Base-by-base conservation (phyloP, 176 grass and related monocot genomes). In the Musa itinerans region DNA sequence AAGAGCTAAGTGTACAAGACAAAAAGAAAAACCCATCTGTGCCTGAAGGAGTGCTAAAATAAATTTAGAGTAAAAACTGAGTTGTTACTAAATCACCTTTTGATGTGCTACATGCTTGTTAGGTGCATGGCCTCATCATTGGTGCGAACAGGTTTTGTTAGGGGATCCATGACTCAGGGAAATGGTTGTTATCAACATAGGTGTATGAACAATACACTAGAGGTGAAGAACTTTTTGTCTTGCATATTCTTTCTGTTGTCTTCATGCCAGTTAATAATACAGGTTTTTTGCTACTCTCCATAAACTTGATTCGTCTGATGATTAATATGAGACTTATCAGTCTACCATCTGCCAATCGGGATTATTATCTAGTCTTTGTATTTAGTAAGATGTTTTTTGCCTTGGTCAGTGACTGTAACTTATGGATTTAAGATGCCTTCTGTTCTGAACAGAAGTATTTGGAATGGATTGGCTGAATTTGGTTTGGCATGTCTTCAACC, bases 141-240 rank as follows among this genome's bases (percentile, higher is more conserved):
- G 86, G 96, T 99, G 50, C 91, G 96, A 53, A 99, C 96, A 79
- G 96, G 96, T 10, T 99, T 99, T 81, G 91, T 99, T 50, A 89
- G 96, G 65, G 96, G 96, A 87, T 99, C 96, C 74, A 83, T 93
- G 81, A 99, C 91, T 69, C 96, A 99, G 64, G 96, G 96, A 87
- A 95, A 95, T 86, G 96, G 96, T 23, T 99, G 96, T 78, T 99
- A 99, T 80, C 91, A 99, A 74, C 96, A 99, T 87, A 91, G 85
- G 65, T 99, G 96, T 79, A 86, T 84, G 23, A 91, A 92, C 75
- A 93, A 84, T 27, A 89, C 90, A 25, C 64, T 99, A 82, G 90
- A 89, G 88, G 95, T 89, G 50, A 75, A 75, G 34, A 54, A 77
- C 59, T 64, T 11, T 61, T 43, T 57, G 61, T 80, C 27, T 81